Evolutionary conservation across 2,329 filamentous ascomycete species (phyloP), one percentile per base, ranked within the genome.

Genomic region (Colletotrichum karsti): DNA sequence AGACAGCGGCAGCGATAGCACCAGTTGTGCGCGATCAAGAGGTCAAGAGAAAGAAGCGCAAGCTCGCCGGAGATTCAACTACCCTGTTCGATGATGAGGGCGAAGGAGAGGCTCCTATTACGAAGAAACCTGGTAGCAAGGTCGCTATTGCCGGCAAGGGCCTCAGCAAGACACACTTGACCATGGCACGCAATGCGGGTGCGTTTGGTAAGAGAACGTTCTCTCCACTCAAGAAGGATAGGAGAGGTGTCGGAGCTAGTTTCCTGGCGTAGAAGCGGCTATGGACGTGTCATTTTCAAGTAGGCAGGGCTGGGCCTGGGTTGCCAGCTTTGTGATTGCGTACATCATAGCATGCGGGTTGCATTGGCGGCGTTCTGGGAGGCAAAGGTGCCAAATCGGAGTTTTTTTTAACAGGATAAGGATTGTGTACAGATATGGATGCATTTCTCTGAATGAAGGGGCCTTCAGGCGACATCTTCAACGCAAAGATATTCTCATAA

Each of bases 221-320:
- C 76, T 94, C 92, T 18, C 92, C 92, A 7, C 79, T 94, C 67
- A 94, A 94, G 81, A 87, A 87, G 75, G 89, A 93, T 56, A 86
- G 87, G 65, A 88, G 90, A 69, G 88, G 89, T 33, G 84, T 88
- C 4, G 83, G 84, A 68, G 88, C 89, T 60, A 91, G 89, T 73
- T 91, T 91, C 72, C 76, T 90, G 66, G 84, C 80, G 60, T 87
- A 73, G 72, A 33, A 28, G 15, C 22, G 10, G 15, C 7, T 24
- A 50, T 41, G 26, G 33, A n/a, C 12, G 39, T 42, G 24, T 39
- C 3, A 4, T 42, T 42, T 56, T 24, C 15, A 20, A 51, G 50
- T 41, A 54, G 5, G 44, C 20, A 50, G 37, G 28, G n/a, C 35
- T 57, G 20, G 28, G 39, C 4, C 37, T 54, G 20, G 10, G 37